Conservation (phyloP, 2,329 filamentous ascomycete species). For the Xylaria multiplex region DNA sequence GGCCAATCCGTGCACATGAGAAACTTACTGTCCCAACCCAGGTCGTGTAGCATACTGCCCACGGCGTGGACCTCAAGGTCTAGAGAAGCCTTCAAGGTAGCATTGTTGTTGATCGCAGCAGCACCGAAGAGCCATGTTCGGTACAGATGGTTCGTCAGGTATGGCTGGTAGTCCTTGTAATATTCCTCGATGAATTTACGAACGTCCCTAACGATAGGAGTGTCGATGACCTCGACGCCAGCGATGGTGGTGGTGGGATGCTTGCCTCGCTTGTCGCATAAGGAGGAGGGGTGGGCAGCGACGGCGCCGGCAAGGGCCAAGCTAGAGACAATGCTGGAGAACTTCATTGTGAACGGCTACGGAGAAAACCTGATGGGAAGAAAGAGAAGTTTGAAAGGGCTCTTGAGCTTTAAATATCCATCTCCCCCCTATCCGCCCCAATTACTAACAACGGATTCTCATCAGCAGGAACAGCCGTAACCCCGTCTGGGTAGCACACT, state of each 20-base stretch:
- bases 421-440: constrained; percentile 1
- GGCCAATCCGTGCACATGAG: not conserved
- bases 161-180: constrained; percentile 35
- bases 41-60: constrained; percentile 29
- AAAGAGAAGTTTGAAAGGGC: not conserved
- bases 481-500: not conserved
- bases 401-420: constrained; percentile 24
- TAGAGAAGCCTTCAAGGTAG: constrained; percentile 31
- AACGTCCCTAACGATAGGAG: constrained; percentile 26
- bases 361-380: not conserved
- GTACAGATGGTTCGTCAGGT: constrained; percentile 30
- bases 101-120: constrained; percentile 34
- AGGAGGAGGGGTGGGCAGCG: constrained; percentile 1
- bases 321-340: constrained; percentile 30
- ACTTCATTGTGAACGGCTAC: constrained; percentile 31
- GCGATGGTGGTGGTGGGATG: constrained; percentile 30
- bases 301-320: constrained; percentile 29
- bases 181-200: constrained; percentile 30
- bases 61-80: constrained; percentile 35
- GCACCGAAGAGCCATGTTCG: constrained; percentile 34
- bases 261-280: not conserved
- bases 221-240: constrained; percentile 35
- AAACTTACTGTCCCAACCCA: constrained; percentile 36
- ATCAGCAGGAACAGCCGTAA: constrained; percentile 5
- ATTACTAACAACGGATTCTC: not conserved